Evolutionary conservation across 805 yeast species (phyloP), one percentile per base, ranked within the genome.

Genomic region (Lipomyces kockii): DNA sequence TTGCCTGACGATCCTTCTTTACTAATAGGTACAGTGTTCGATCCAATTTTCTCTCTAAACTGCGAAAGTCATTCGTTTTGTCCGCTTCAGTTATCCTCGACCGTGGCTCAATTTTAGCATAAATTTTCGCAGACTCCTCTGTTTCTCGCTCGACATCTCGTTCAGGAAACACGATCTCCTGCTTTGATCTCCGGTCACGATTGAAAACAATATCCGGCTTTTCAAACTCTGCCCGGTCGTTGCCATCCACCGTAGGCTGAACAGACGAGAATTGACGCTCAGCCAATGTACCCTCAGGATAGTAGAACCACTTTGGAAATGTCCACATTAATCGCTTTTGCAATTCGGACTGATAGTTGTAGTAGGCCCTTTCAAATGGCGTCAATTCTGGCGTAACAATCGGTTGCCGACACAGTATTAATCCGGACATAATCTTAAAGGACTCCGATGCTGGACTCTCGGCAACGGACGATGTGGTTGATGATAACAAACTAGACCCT

Each of bases 241-340:
- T 62, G 32, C 55, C 39, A 35, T 60, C 49, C 25, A 68, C 53
- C 35, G 43, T 25, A n/a, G 66, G 67, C 77, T 94, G 97, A 37
- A 89, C 88, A 73, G 87, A 86, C 62, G 88, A 80, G 79, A 87
- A 94, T 73, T 86, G 86, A 76, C 92, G 90, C 77, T 92, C 97
- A 2, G 97, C 86, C 69, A 95, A 82, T 0, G 98, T 89, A 69
- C 98, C 98, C 74, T 86, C 88, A 76, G 89, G 91, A 81, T 88
- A 95, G 80, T 93, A 95, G 77, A 87, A 93, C 85, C 92, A 92
- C 73, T 89, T 87, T 4, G 99, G 98, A 79, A 95, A 95, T 0
- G 98, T 92, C 97, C 97, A 92, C 97, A 93, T 92, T 72, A 95
- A 83, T 74, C 98, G 85, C 76, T 88, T 88, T 82, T 92, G 93